Base-by-base conservation (phyloP, 2,329 filamentous ascomycete genomes). In the Penicillium brasilianum region DNA sequence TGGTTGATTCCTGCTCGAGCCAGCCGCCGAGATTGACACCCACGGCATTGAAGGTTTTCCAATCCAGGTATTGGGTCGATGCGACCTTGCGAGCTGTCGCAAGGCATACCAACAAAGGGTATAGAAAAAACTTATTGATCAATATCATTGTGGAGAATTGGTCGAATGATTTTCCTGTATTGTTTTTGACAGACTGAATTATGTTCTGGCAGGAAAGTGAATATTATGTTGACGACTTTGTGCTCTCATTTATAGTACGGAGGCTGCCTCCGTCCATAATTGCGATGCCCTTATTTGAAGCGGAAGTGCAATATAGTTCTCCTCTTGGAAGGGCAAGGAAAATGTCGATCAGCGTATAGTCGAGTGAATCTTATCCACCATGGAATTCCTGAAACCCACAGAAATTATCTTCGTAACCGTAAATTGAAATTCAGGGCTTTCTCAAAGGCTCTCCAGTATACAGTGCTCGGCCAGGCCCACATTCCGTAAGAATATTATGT, bases 11-110 rank as follows among this genome's bases (percentile, higher is more conserved):
- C 55, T 69, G 66, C 13, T 58, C 67, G 1, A 69, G 60, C 66
- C 67, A 69, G 39, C 67, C 69, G 11, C 69, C 67, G 1, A 68
- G 64, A 39, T 69, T 70, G 43, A 66, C 63, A 30, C 66, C 66
- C 32, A 65, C 62, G 41, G 63, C 60, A 41, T 69, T 66, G 57
- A 55, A 66, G 14, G 58, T 65, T 2, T 30, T 61, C 69, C 67
- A 71, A 56, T 69, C 61, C 48, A 63, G 22, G 30, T 61, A 69
- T 20, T 46, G 43, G 22, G 4, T 25, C 22, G 43, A 46, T 46
- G 43, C n/a, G 13, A 18, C 43, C 43, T 4, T 22, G 43, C 43
- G 13, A 46, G 36, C 36, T 5, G 14, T 37, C 13, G 36, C 36
- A 37, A 37, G 36, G 4, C 13, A 37, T 37, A 37, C 36, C 36